Evolutionary conservation across 2,329 filamentous ascomycete species (phyloP), one percentile per base, ranked within the genome.

Genomic region (Scopulariopsis brevicaulis): DNA sequence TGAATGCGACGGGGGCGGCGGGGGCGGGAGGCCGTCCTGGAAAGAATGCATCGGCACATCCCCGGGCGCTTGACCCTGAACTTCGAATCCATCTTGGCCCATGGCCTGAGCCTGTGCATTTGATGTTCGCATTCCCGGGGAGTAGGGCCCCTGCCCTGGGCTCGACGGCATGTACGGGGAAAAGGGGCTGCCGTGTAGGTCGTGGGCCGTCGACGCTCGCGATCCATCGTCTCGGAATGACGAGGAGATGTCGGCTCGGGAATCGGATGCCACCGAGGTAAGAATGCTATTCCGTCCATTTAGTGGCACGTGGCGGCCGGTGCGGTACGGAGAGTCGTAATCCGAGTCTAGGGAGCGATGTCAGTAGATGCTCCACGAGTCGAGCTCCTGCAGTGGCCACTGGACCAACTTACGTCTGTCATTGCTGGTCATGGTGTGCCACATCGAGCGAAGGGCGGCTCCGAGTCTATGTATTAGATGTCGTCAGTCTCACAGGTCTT

Each of bases 31-130:
- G 58, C 94, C 94, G 64, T 96, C 92, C 66, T 87, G 85, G 74
- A 99, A 99, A 61, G 88, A 88, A 74, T 96, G 94, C 90, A 99
- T 94, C 64, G 88, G 93, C 62, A 99, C 96, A 71, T 96, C 93
- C 63, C 89, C 89, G 5, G 83, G 74, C 74, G 76, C 84, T 63
- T 85, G 81, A 59, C 83, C 84, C 64, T 85, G 81, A 59, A 84
- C 84, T 68, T 94, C 89, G 65, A 88, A 85, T 54, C 83, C 81
- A 59, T 82, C 77, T 59, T 85, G 81, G 60, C 76, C 76, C 63
- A 84, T 82, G 61, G 79, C 84, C 40, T 83, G 78, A 65, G 83
- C 79, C 64, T 82, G 81, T 64, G 87, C 88, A 56, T 84, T 79
- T 59, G 87, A 77, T n/a, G 90, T 93, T 65, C 92, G 83, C 78